These are phyloP conservation scores for Candida sp. DNA, from an alignment of 1,139 yeast species.

Conservation along the genomic window DNA sequence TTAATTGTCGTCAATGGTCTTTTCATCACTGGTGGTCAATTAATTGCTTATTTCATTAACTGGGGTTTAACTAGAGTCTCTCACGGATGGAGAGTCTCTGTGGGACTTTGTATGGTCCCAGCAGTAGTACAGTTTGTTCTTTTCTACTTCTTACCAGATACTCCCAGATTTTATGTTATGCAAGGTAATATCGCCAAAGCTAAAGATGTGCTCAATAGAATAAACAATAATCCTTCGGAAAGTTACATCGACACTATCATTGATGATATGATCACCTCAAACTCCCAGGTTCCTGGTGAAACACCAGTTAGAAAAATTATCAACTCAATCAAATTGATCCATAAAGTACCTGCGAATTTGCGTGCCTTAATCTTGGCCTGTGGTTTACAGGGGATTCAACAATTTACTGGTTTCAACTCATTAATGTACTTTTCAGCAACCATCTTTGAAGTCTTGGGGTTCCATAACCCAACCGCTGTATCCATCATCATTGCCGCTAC, in stretches of 20 bases:
- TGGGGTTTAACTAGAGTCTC: slow-evolving; percentile 74
- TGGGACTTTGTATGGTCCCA: slow-evolving; percentile 87
- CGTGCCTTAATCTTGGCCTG: slow-evolving; percentile 88
- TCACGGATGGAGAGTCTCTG: slow-evolving; percentile 92
- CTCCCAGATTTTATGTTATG: slow-evolving; percentile 86
- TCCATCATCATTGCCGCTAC: slow-evolving; percentile 91
- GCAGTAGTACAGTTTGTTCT: slow-evolving; percentile 73
- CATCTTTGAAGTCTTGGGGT: slow-evolving; percentile 85
- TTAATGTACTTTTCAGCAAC: slow-evolving; percentile 93
- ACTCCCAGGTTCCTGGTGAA: slow-evolving; percentile 63
- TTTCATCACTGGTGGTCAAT: slow-evolving; percentile 87
- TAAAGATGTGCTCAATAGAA: slow-evolving; percentile 55
- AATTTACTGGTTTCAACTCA: slow-evolving; percentile 93
- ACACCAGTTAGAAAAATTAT: slow-evolving; percentile 51
- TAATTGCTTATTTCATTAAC: slow-evolving; percentile 88
- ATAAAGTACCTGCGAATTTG: slow-evolving; percentile 73
- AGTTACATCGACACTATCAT: slow-evolving; percentile 56
- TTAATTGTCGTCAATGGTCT: slow-evolving; percentile 65
- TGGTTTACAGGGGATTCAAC: slow-evolving; percentile 93
- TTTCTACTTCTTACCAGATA: slow-evolving; percentile 88
- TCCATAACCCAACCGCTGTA: slow-evolving; percentile 82
- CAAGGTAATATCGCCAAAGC: slow-evolving; percentile 66
- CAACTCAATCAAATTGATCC: slow-evolving; percentile 67
- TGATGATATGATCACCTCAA: slow-evolving; percentile 53
- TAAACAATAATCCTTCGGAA: slow-evolving; percentile 55